Conservation (phyloP, 768 basidiomycete species). For the Lactarius pseudohatsudake region DNA sequence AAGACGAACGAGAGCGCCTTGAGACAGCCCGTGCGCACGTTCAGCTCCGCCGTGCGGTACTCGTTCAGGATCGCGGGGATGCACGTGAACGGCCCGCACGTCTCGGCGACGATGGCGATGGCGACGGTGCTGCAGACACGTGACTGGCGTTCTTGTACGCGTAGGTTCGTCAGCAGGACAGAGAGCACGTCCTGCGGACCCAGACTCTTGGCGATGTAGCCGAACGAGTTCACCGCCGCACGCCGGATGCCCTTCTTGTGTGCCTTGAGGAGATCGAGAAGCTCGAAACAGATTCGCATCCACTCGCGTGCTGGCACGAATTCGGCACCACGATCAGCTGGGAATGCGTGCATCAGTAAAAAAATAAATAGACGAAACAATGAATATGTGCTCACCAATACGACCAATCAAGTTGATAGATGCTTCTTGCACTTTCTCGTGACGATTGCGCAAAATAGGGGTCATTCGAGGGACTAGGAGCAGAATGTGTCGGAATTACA, state of each 20-base stretch:
- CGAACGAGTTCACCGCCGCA: slow-evolving; percentile 98
- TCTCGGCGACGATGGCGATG: slow-evolving; percentile 93
- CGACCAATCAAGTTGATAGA: slow-evolving; percentile 99
- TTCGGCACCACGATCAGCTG: slow-evolving; percentile 97
- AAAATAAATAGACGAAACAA: background rate
- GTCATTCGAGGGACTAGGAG: slow-evolving; percentile 94
- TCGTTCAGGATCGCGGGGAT: slow-evolving; percentile 99
- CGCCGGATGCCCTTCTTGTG: slow-evolving; percentile 99
- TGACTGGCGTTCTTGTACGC: slow-evolving; percentile 98
- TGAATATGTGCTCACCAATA: slow-evolving; percentile 52
- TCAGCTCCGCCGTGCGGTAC: slow-evolving; percentile 96
- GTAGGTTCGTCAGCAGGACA: slow-evolving; percentile 92
- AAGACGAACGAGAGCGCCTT: slow-evolving; percentile 99
- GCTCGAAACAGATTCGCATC: slow-evolving; percentile 99
- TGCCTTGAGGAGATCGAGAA: slow-evolving; percentile 94
- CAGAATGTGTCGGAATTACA: background rate
- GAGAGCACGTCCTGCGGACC: slow-evolving; percentile 98
- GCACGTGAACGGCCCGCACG: slow-evolving; percentile 96
- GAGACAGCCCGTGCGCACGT: slow-evolving; percentile 97
- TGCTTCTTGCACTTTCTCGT: slow-evolving; percentile 99
- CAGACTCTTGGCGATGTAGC: slow-evolving; percentile 98
- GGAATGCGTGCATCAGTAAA: slow-evolving; percentile 13
- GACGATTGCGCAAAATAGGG: slow-evolving; percentile 97
- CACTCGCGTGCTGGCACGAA: slow-evolving; percentile 98
- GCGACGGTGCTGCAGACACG: slow-evolving; percentile 99